These are phyloP conservation scores for Tulasnella sp. DNA, from an alignment of 768 basidiomycete species.

Conservation along the genomic window DNA sequence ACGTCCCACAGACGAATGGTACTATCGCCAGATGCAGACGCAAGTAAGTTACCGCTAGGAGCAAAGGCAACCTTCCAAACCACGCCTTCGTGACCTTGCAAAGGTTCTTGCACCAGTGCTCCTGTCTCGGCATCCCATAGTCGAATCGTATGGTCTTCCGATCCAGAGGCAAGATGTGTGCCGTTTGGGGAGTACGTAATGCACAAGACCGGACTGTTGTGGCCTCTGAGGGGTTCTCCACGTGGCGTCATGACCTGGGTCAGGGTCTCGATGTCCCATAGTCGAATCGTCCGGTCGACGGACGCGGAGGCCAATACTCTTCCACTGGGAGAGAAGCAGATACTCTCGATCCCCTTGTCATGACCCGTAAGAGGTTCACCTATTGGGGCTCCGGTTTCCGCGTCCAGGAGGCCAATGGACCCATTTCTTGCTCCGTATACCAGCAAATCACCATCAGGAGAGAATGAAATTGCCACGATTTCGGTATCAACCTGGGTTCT, in stretches of 20 bases:
- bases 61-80: too few species aligned
- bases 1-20: too few species aligned
- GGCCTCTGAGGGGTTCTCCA: constrained; percentile 1
- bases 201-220: constrained; percentile 23
- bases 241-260: background rate
- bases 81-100: too few species aligned
- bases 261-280: constrained; percentile 8
- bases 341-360: background rate
- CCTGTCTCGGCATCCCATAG: too few species aligned
- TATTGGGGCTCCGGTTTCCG: background rate
- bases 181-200: constrained; percentile 33
- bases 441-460: background rate
- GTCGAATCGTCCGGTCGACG: background rate
- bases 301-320: background rate
- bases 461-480: background rate
- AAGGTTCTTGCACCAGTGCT: too few species aligned
- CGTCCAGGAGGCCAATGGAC: constrained; percentile 10
- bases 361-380: constrained; percentile 5
- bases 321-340: constrained; percentile 8
- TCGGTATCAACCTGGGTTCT: background rate
- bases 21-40: too few species aligned
- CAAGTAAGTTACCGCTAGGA: too few species aligned
- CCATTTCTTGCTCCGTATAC: background rate
- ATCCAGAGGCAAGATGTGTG: constrained; percentile 19
- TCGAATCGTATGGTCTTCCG: too few species aligned